These are phyloP conservation scores for Prunus kanzakura DNA, from an alignment of 306 rosid genomes.

Conservation along the genomic window DNA sequence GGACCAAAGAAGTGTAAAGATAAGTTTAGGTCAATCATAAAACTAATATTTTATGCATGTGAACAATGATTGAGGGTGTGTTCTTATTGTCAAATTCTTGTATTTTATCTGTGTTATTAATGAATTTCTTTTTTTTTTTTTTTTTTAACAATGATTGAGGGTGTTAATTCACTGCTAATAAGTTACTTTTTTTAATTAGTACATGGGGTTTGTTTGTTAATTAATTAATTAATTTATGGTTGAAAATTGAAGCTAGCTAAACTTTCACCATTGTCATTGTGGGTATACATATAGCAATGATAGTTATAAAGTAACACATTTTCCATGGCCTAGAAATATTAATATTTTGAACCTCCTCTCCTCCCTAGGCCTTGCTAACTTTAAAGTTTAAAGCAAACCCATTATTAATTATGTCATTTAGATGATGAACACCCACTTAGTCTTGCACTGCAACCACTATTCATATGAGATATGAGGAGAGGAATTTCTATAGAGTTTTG, in stretches of 20 bases:
- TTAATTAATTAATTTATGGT: neutral
- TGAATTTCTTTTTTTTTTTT: too few species aligned
- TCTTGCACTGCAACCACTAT: neutral
- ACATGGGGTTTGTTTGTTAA: neutral
- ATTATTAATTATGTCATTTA: neutral
- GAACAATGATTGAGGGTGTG: neutral
- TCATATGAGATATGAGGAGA: too few species aligned
- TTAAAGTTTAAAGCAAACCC: neutral
- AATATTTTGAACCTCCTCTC: neutral
- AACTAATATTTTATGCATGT: neutral
- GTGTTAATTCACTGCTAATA: neutral
- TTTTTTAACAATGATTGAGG: too few species aligned
- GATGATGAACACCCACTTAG: neutral
- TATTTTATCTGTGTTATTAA: too few species aligned
- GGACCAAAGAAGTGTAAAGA: neutral
- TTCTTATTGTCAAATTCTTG: too few species aligned
- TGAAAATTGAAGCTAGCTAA: neutral
- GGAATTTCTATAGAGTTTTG: too few species aligned
- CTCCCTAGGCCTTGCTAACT: neutral
- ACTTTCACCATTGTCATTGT: neutral
- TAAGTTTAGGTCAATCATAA: slow-evolving; percentile 9
- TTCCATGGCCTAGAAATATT: too few species aligned
- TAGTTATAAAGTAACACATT: too few species aligned
- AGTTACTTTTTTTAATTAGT: neutral
- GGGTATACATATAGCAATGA: neutral